A percentile compares a stretch with the other conserved stretches of the same genome.
These are phyloP conservation scores for Adansonia gregorii DNA, from an alignment of 441 rosid genomes.

Conservation along the genomic window DNA sequence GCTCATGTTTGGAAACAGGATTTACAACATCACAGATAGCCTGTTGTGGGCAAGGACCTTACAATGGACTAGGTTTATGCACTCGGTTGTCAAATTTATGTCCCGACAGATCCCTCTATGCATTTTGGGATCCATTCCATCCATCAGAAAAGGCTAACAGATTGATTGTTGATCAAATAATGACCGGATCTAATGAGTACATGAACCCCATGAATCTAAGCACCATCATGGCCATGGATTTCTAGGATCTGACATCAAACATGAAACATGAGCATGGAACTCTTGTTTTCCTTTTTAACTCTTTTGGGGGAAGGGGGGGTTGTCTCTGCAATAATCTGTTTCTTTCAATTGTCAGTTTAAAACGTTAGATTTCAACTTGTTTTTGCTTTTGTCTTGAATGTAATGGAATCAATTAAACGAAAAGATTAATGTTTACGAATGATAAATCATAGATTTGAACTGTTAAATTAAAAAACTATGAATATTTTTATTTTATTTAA, in stretches of 20 bases:
- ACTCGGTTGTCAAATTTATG: conserved; percentile 25
- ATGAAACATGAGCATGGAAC: no score
- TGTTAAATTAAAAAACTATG: no score
- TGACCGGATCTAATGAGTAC: conserved; percentile 28
- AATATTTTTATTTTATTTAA: no score
- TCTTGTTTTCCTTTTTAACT: background rate
- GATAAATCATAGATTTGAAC: no score
- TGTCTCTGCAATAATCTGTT: conserved; percentile 11
- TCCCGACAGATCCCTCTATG: background rate
- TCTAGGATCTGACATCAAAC: conserved; percentile 5
- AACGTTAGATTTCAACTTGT: background rate
- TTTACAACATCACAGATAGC: conserved; percentile 25
- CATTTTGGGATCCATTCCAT: conserved; percentile 32
- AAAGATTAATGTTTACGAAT: no score
- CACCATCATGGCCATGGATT: conserved; percentile 26
- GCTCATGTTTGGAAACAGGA: conserved; percentile 7
- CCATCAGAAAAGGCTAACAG: conserved; percentile 24
- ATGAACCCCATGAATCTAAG: conserved; percentile 31
- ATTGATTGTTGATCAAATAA: conserved; percentile 25
- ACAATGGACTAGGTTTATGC: conserved; percentile 30
- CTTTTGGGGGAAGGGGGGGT: background rate
- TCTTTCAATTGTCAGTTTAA: background rate
- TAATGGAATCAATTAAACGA: background rate
- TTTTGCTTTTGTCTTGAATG: background rate
- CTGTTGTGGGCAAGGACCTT: conserved; percentile 30